Percentiles rank a stretch among this genome's conserved stretches.
phyloP scores from a whole-genome alignment of 768 basidiomycete species.

The Agaricus blazei region DNA sequence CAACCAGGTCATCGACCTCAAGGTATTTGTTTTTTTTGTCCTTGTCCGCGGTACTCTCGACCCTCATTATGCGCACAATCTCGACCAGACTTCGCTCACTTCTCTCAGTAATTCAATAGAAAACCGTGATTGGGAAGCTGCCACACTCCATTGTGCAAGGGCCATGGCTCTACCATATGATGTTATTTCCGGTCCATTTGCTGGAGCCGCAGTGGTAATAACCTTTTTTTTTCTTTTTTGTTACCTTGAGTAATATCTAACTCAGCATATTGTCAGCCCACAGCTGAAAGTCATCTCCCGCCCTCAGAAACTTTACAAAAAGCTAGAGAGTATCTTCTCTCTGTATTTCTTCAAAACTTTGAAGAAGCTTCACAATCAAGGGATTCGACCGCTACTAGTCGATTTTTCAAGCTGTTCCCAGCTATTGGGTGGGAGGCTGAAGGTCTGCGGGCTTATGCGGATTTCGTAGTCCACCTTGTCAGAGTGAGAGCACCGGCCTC shows the following conservation, averaged over 20 bases:
- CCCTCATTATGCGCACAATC: slow-evolving; percentile 4
- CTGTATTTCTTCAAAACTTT: slow-evolving; percentile 77
- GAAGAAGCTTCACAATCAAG: slow-evolving; percentile 73
- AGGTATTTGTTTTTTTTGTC: slow-evolving; percentile 43
- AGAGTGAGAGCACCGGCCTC: slow-evolving; percentile 71
- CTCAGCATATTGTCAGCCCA: slow-evolving; percentile 56
- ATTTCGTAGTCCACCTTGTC: slow-evolving; percentile 90
- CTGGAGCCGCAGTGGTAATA: slow-evolving; percentile 81
- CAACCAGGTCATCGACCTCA: slow-evolving; percentile 91
- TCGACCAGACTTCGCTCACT: slow-evolving; percentile 31
- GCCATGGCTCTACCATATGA: slow-evolving; percentile 82
- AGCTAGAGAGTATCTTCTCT: slow-evolving; percentile 69
- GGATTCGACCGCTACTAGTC: slow-evolving; percentile 82
- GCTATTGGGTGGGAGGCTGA: slow-evolving; percentile 91
- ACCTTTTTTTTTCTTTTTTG: neutral
- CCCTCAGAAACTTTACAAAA: slow-evolving; percentile 78
- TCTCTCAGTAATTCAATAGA: slow-evolving; percentile 71
- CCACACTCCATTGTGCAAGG: slow-evolving; percentile 83
- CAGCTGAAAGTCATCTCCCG: slow-evolving; percentile 79
- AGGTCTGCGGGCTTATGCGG: slow-evolving; percentile 87
- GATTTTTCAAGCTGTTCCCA: slow-evolving; percentile 97
- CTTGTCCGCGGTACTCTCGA: neutral
- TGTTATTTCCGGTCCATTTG: slow-evolving; percentile 80
- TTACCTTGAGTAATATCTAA: neutral
- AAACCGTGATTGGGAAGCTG: slow-evolving; percentile 91